Evolutionary conservation across 2,329 filamentous ascomycete genomes (phyloP), one percentile per base, ranked within the genome.

Genomic region (Kalmusia sp.): DNA sequence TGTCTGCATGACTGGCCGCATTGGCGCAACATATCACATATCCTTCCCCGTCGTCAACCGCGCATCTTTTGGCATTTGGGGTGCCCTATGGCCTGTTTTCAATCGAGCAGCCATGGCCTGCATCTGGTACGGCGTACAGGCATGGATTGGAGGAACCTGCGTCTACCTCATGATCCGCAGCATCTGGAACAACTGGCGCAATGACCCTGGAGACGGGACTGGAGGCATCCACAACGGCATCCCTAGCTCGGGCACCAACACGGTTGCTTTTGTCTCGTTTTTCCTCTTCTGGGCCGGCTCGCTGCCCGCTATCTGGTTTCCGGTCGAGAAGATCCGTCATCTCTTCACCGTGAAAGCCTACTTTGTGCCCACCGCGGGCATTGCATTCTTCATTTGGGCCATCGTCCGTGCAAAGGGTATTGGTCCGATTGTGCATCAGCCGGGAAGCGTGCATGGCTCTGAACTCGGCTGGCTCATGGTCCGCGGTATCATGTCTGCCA

Each of bases 261-360:
- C 91, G 0, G 84, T 86, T 34, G 84, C 89, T 61, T 96, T 90
- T 64, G 83, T 87, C 38, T 90, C 89, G 11, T 96, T 96, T 77
- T 89, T 96, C 78, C 78, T 96, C 51, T 96, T 96, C 74, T 96
- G 91, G 91, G 70, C 91, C 2, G 79, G 83, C 58, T 93, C 89
- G 1, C 80, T 96, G 1, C 92, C 92, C 0, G 91, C 91, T 17
- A 88, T 96, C 55, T 96, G 90, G 87, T 93, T 95, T 62, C 92
- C 91, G 0, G 91, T 96, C 1, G 90, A 96, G 75, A 86, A 93
- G 76, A 87, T 96, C 66, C 87, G 92, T 39, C 92, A 96, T 71
- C 79, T 96, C 3, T 96, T 96, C 77, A 96, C 92, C 0, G 89
- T 91, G 68, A 97, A 97, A 77, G 87, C 93, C 0, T 90, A 87